These are phyloP conservation scores for Blastomyces parvus DNA, from an alignment of 2,329 filamentous ascomycete genomes.

Conservation along the genomic window DNA sequence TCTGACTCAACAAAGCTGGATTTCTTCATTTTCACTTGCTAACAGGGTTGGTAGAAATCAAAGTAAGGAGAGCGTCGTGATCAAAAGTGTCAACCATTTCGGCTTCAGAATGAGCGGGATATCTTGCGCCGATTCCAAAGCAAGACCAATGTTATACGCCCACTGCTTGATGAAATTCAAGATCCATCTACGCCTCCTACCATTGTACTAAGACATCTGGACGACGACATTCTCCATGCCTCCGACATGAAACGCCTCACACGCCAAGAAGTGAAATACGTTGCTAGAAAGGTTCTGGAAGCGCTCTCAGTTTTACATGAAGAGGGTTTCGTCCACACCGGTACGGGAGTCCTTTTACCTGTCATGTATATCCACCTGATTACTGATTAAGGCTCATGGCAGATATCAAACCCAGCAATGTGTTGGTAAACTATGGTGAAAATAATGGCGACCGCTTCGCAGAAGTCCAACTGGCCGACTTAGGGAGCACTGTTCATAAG, in stretches of 20 bases:
- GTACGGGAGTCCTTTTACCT: conserved; percentile 4
- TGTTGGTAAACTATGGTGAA: conserved; percentile 18
- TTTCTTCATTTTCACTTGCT: too few species aligned
- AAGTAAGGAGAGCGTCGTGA: neutral
- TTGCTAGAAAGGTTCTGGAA: conserved; percentile 16
- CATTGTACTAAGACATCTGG: conserved; percentile 18
- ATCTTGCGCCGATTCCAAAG: conserved; percentile 14
- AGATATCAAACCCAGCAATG: conserved; percentile 19
- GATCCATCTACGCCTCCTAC: conserved; percentile 9
- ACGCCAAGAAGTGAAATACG: conserved; percentile 15
- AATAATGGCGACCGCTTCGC: conserved; percentile 11
- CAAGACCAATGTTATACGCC: conserved; percentile 10
- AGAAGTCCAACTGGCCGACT: conserved; percentile 18
- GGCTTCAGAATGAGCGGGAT: conserved; percentile 15
- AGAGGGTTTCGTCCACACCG: conserved; percentile 18
- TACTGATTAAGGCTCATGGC: neutral
- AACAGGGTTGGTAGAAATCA: too few species aligned
- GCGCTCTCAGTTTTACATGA: conserved; percentile 15
- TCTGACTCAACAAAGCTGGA: too few species aligned
- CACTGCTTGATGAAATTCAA: conserved; percentile 17
- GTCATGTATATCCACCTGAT: too few species aligned
- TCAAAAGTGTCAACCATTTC: conserved; percentile 14
- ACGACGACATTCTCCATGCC: conserved; percentile 14
- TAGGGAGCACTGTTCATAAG: conserved; percentile 15
- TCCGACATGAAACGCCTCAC: conserved; percentile 13